These are phyloP conservation scores for Takakia lepidozioides DNA, from an alignment of 225 moss, liverwort and hornwort species.

Conservation along the genomic window DNA sequence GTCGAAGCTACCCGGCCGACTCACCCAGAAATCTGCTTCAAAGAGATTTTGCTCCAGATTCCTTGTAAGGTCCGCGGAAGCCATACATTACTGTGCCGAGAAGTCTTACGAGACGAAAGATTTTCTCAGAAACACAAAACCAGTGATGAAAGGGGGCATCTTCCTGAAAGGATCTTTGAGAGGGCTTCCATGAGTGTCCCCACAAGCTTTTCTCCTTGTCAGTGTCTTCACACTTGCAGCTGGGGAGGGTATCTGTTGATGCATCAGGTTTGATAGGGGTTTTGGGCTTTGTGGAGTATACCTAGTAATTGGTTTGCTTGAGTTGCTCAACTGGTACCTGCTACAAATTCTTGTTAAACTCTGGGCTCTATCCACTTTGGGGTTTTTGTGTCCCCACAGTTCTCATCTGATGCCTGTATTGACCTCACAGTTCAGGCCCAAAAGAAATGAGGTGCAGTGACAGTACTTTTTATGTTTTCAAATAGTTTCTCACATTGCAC, in stretches of 20 bases:
- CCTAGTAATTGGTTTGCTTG: no score
- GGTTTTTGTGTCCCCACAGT: no score
- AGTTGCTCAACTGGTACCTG: no score
- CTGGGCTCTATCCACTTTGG: no score
- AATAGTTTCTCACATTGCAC: no score
- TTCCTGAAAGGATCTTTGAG: not conserved
- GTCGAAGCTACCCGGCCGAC: no score
- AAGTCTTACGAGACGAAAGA: not conserved
- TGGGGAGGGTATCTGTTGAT: constrained; percentile 15
- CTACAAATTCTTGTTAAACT: no score
- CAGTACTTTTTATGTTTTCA: no score
- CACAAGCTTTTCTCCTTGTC: constrained; percentile 30
- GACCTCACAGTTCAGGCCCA: no score
- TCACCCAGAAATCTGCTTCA: not conserved
- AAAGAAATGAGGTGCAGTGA: no score
- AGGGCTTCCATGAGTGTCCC: constrained; percentile 10
- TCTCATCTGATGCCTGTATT: no score
- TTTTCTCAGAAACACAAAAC: not conserved
- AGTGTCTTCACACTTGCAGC: constrained; percentile 9
- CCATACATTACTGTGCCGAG: not conserved
- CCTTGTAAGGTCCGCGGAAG: not conserved
- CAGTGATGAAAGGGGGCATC: not conserved
- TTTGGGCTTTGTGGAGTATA: no score
- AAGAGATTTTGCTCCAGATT: not conserved
- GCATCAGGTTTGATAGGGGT: constrained; percentile 13